Conservation (phyloP, 352 stramenopile species). For the Globisporangium middletonii region DNA sequence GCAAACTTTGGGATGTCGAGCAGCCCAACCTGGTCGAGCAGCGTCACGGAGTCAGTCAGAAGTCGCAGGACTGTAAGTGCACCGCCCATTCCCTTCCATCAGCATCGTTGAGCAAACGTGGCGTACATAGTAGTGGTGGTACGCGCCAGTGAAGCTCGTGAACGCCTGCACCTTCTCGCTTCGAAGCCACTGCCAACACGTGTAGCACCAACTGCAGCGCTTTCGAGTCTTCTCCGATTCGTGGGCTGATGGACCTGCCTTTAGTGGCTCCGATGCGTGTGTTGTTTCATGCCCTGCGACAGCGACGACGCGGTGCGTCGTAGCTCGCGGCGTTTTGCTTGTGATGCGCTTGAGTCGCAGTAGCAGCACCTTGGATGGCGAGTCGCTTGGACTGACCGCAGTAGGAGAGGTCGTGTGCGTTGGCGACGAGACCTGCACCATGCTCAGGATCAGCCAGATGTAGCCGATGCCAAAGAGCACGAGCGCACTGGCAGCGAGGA, state of each 20-base stretch:
- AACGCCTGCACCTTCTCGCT: neutral
- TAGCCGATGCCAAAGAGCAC: slow-evolving; percentile 8
- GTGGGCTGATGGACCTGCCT: neutral
- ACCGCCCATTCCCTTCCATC: too few species aligned
- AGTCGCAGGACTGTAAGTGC: too few species aligned
- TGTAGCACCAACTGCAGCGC: too few species aligned
- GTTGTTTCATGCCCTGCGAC: too few species aligned
- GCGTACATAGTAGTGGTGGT: slow-evolving; percentile 5
- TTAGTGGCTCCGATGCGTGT: too few species aligned
- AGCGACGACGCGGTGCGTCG: too few species aligned
- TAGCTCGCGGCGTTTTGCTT: too few species aligned
- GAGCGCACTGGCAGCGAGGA: neutral
- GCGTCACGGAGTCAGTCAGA: neutral
- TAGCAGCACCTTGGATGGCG: too few species aligned
- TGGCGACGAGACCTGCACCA: slow-evolving; percentile 10
- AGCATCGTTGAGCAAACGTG: neutral
- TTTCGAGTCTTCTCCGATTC: neutral
- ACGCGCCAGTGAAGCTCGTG: slow-evolving; percentile 1
- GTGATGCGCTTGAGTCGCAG: too few species aligned
- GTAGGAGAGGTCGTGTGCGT: neutral
- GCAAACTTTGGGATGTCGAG: slow-evolving; percentile 20
- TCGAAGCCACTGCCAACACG: too few species aligned
- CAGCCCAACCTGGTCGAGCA: slow-evolving; percentile 6
- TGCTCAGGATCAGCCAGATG: slow-evolving; percentile 7
- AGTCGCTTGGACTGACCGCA: too few species aligned